Percentiles rank a stretch among this genome's conserved stretches.
Evolutionary conservation across 2,329 filamentous ascomycete genomes (phyloP).

Genomic region (Apiospora hydei): DNA sequence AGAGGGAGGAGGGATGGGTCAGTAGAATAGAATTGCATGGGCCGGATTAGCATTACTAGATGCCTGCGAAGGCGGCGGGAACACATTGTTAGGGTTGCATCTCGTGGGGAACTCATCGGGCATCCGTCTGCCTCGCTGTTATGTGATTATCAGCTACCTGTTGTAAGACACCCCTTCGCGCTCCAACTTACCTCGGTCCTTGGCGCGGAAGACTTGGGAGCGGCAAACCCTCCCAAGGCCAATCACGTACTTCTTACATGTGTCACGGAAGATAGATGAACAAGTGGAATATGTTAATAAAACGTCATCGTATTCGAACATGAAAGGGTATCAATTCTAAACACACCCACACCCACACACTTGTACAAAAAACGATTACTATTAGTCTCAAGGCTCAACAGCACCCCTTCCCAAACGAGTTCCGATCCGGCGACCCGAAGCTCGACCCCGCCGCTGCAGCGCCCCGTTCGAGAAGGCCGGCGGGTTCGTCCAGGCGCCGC

Average conservation of each 20-base stretch:
- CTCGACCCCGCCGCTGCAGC: not conserved
- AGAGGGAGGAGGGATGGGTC: not conserved
- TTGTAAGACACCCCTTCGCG: not conserved
- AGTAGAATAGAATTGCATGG: not conserved
- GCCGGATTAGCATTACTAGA: not conserved
- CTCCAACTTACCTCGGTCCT: no score
- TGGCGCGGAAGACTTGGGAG: no score
- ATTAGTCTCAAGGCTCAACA: not conserved
- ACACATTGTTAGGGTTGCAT: not conserved
- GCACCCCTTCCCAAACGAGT: not conserved
- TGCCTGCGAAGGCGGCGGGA: not conserved
- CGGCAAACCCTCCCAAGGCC: no score
- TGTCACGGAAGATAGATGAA: not conserved
- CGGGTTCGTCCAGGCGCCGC: slow-evolving; percentile 12
- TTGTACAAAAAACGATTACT: no score
- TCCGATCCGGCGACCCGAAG: not conserved
- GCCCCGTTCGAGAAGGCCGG: not conserved
- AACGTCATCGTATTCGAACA: not conserved
- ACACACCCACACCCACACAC: not conserved
- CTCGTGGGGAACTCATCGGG: no score
- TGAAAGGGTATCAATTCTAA: slow-evolving; percentile 1
- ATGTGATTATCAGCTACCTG: not conserved
- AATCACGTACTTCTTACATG: not conserved
- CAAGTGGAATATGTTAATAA: no score
- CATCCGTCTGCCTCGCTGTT: no score